Conservation (phyloP, 805 yeast species). For the Hanseniaspora jakobsenii region DNA sequence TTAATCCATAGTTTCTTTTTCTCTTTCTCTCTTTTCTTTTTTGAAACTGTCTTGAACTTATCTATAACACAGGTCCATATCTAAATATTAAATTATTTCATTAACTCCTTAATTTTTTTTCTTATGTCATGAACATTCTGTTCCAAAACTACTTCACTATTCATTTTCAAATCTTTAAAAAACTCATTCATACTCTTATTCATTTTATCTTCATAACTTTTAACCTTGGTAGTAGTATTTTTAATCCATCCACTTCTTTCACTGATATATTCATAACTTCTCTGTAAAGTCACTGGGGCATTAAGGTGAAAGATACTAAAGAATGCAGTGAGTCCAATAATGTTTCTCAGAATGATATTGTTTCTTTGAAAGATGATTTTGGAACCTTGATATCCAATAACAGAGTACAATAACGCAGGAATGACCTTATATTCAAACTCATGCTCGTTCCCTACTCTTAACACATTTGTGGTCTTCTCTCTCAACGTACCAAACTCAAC, state of each 20-base stretch:
- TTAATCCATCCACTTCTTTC: slow-evolving; percentile 19
- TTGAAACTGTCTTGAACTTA: too few relatives aligned
- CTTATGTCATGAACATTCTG: too few relatives aligned
- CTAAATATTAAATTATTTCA: too few relatives aligned
- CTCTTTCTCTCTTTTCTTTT: too few relatives aligned
- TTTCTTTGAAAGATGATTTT: slow-evolving; percentile 23
- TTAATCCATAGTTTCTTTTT: too few relatives aligned
- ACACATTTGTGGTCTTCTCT: background rate
- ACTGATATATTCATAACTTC: slow-evolving; percentile 18
- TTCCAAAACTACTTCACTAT: too few relatives aligned
- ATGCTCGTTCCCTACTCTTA: slow-evolving; percentile 15
- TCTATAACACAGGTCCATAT: too few relatives aligned
- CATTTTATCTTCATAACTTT: too few relatives aligned
- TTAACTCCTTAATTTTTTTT: too few relatives aligned
- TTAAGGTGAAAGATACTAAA: slow-evolving; percentile 20
- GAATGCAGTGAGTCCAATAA: slow-evolving; percentile 22
- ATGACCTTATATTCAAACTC: slow-evolving; percentile 22
- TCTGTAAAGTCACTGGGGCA: slow-evolving; percentile 22
- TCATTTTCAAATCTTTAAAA: too few relatives aligned
- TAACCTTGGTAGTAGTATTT: slow-evolving; percentile 12
- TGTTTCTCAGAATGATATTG: slow-evolving; percentile 21
- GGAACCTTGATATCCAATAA: slow-evolving; percentile 25
- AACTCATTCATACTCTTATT: too few relatives aligned
- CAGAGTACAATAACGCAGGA: slow-evolving; percentile 23
- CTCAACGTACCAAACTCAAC: background rate